Evolutionary conservation across 1,284 basidiomycete genomes (phyloP), one percentile per base, ranked within the genome.

Genomic region (Puccinia polysora): DNA sequence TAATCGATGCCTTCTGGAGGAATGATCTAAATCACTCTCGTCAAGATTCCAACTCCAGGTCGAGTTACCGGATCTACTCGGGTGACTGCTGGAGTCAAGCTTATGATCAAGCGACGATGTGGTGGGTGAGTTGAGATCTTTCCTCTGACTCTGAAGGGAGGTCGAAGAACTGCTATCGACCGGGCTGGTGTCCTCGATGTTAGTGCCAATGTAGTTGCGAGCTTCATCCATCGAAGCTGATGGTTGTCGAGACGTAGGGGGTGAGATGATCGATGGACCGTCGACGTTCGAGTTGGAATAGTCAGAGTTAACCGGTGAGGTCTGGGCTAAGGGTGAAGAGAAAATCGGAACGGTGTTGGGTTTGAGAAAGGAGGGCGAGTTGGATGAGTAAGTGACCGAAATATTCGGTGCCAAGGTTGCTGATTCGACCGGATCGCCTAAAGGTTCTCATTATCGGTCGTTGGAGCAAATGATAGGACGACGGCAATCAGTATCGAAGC

Each of bases 321-420:
- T 62, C 14, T 62, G 40, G 23, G 68, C 68, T 47, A 71, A 40
- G 0, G 68, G 68, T 15, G 68, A 71, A 2, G 68, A 63, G 36
- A 62, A 71, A 23, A 45, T 49, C 8, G 68, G 68, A n/a, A 38
- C 32, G 4, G 68, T 71, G 40, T 63, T 71, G 18, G 47, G 49
- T 43, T 60, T 50, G 47, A 63, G 40, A 43, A 43, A 43, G 18
- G 40, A 43, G 40, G 40, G 18, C n/a, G n/a, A n/a, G n/a, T n/a
- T n/a, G n/a, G 18, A 43, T 6, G 7, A 15, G 50, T 43, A 43
- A 43, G 40, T 43, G 40, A 43, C 8, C 18, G 40, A 43, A 18
- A 43, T 43, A 18, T 43, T 43, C 8, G 40, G 18, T 43, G 40
- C 7, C 40, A 8, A 18, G 40, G 7, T 8, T 8, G 40, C 40